These are phyloP conservation scores for Tricholoma flavovirens DNA, from an alignment of 768 basidiomycete species.

Conservation along the genomic window DNA sequence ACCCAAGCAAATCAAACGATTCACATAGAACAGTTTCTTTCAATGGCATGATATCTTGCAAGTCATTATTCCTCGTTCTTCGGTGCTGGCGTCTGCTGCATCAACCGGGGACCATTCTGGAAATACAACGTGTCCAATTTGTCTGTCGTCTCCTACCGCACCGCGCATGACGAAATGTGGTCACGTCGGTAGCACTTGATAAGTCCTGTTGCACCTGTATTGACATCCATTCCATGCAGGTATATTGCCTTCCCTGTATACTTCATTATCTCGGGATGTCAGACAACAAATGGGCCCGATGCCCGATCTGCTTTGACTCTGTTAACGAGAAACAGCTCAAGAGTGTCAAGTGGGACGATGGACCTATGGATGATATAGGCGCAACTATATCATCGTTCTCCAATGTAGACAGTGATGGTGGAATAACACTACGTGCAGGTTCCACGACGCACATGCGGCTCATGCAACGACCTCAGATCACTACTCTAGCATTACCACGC, in stretches of 20 bases:
- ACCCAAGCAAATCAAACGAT: neutral
- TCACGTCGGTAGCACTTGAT: slow-evolving; percentile 61
- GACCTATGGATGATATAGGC: slow-evolving; percentile 29
- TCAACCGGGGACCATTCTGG: slow-evolving; percentile 34
- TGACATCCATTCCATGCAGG: slow-evolving; percentile 35
- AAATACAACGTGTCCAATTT: slow-evolving; percentile 85
- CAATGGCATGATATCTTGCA: slow-evolving; percentile 97
- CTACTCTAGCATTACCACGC: slow-evolving; percentile 89
- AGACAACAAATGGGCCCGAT: slow-evolving; percentile 86
- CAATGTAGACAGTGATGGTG: slow-evolving; percentile 27
- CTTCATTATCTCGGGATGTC: slow-evolving; percentile 84
- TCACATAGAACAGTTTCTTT: slow-evolving; percentile 63
- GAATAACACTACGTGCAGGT: slow-evolving; percentile 43
- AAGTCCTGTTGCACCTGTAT: slow-evolving; percentile 3
- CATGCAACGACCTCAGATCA: slow-evolving; percentile 89
- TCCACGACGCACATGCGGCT: slow-evolving; percentile 78
- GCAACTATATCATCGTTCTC: slow-evolving; percentile 38
- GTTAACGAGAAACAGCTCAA: slow-evolving; percentile 88
- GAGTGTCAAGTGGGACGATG: slow-evolving; percentile 86
- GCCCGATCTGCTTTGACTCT: slow-evolving; percentile 95
- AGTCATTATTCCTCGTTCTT: slow-evolving; percentile 83
- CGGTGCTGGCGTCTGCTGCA: slow-evolving; percentile 63
- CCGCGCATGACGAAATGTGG: slow-evolving; percentile 97
- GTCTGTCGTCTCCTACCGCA: slow-evolving; percentile 83
- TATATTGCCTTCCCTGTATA: slow-evolving; percentile 94